Evolutionary conservation across 2,329 filamentous ascomycete genomes (phyloP), one percentile per base, ranked within the genome.

Genomic region (Curvularia sp.): DNA sequence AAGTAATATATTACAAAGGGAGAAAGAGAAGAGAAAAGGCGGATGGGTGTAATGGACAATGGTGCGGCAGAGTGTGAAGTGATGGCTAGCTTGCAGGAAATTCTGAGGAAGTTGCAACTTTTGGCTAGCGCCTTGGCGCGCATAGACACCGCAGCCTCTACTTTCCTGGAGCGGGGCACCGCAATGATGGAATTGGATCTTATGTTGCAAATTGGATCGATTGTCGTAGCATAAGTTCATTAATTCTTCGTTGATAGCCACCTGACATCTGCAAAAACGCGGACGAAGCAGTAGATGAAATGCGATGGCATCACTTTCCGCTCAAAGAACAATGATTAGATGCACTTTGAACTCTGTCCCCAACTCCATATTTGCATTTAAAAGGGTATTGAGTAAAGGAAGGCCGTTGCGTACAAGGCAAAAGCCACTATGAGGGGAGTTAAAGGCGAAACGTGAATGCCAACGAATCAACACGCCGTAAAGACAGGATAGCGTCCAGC

Each of bases 401-500:
- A 53, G 43, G 39, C 42, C 46, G 43, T 59, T 43, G 53, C 50
- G 46, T 57, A 53, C 48, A 54, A 57, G 57, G 57, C 58, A 58
- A 52, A 65, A 65, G 38, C 58, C 55, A 53, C 61, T 56, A 30
- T 48, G 54, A 42, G 28, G 57, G 55, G 60, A 53, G 43, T 15
- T 60, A 60, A 67, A 61, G 53, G 34, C 66, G 57, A 61, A 58
- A 65, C 59, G 53, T 57, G 48, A 54, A 53, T 58, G 48, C 60
- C 38, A 57, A 49, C 48, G 45, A 48, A 57, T 28, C 38, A 43
- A 47, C 48, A 57, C 60, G 60, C 68, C 67, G 70, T 75, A 74
- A 66, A 58, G 70, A 76, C 39, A 73, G 74, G 57, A 68, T 66
- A 61, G 64, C 63, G 64, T 60, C 57, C 60, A 61, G 66, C 67